These are phyloP conservation scores for Yarrowia sp. DNA, from an alignment of 805 yeast genomes.

Conservation along the genomic window DNA sequence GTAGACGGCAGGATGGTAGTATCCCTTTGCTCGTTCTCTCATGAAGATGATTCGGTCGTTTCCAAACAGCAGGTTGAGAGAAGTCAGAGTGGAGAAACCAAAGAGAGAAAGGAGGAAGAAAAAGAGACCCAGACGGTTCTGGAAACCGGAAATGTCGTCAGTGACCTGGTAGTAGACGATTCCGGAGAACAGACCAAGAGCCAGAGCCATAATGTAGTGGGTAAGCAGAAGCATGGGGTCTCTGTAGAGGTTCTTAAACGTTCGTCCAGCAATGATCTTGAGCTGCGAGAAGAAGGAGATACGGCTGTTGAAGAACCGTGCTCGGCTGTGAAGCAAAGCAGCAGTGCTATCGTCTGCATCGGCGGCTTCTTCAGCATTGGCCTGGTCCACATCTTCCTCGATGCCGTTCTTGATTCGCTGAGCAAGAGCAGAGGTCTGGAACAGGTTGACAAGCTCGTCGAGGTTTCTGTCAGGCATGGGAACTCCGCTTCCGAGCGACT, in stretches of 20 bases:
- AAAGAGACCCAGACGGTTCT: constrained; percentile 90
- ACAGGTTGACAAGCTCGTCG: constrained; percentile 48
- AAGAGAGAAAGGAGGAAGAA: constrained; percentile 89
- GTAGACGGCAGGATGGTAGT: constrained; percentile 86
- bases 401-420: constrained; percentile 4
- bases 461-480: constrained; percentile 40
- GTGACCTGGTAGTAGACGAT: constrained; percentile 79
- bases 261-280: constrained; percentile 77
- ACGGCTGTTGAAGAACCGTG: constrained; percentile 1
- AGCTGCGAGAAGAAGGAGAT: constrained; percentile 56
- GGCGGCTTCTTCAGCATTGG: constrained; percentile 42
- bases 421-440: constrained; percentile 45
- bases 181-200: constrained; percentile 86
- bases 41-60: constrained; percentile 87
- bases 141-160: constrained; percentile 95
- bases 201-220: constrained; percentile 77
- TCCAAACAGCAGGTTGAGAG: constrained; percentile 82
- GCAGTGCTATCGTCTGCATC: constrained; percentile 43
- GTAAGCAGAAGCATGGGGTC: constrained; percentile 88
- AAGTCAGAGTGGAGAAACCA: constrained; percentile 93
- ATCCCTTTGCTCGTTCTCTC: constrained; percentile 93
- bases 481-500: constrained; percentile 19
- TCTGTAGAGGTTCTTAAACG: constrained; percentile 90
- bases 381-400: constrained; percentile 44
- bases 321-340: constrained; percentile 5